Conservation (phyloP, 2,329 filamentous ascomycete species). For the Stagonosporopsis chrysanthemi region DNA sequence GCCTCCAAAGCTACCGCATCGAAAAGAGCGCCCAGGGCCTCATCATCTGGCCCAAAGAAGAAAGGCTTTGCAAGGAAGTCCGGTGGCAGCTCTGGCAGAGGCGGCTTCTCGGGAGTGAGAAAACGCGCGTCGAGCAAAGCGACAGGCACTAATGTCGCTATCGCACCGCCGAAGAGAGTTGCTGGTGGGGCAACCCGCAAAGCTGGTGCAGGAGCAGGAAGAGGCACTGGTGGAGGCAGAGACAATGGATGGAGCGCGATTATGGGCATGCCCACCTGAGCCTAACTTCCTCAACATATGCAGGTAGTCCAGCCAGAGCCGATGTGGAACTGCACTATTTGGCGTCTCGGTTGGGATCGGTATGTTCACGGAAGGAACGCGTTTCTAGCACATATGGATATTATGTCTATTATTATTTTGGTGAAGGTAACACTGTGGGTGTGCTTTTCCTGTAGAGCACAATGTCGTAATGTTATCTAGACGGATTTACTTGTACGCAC, state of each 20-base stretch:
- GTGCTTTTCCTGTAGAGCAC: background rate
- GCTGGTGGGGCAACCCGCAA: constrained; percentile 21
- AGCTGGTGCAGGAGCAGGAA: constrained; percentile 9
- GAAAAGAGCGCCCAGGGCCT: constrained; percentile 26
- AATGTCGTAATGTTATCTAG: background rate
- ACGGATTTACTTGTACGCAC: background rate
- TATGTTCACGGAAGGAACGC: background rate
- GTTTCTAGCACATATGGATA: background rate
- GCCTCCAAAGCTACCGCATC: constrained; percentile 21
- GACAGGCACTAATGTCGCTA: constrained; percentile 19
- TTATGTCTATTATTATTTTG: background rate
- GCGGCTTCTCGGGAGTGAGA: constrained; percentile 26
- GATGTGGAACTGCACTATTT: background rate
- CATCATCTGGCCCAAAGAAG: constrained; percentile 28
- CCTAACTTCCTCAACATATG: background rate
- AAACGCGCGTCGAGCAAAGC: constrained; percentile 26
- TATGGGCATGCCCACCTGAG: constrained; percentile 41
- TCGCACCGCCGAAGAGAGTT: constrained; percentile 17
- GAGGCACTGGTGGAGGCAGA: constrained; percentile 12
- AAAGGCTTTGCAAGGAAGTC: constrained; percentile 27
- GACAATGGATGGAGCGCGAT: constrained; percentile 23
- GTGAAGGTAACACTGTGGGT: background rate
- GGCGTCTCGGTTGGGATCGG: constrained; percentile 5
- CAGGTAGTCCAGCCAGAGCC: background rate
- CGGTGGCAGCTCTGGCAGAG: constrained; percentile 22